phyloP scores from a whole-genome alignment of 2,329 filamentous ascomycete genomes.

The Sporothrix schenckii region DNA sequence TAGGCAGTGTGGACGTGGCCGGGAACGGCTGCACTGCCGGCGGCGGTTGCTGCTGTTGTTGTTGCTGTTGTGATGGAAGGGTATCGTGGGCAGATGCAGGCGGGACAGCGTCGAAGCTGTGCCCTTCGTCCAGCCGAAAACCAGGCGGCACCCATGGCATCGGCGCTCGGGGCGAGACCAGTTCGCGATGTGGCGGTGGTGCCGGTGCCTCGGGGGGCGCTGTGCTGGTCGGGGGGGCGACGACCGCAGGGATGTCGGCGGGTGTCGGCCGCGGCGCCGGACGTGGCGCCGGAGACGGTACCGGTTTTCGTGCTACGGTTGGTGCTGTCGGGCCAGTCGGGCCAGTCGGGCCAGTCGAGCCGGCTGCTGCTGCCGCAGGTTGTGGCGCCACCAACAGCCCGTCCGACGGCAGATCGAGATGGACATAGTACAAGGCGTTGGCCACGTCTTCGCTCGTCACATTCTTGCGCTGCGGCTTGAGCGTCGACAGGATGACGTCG shows the following conservation, averaged over 20 bases:
- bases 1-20: background rate
- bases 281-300: conserved; percentile 44
- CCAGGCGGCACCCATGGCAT: conserved; percentile 34
- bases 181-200: background rate
- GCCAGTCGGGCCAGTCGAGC: conserved; percentile 41
- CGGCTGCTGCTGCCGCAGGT: conserved; percentile 44
- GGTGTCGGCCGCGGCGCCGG: conserved; percentile 30
- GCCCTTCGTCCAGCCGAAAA: conserved; percentile 30
- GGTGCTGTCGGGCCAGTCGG: conserved; percentile 32
- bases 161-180: background rate
- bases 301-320: conserved; percentile 56
- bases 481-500: conserved; percentile 89
- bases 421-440: conserved; percentile 87
- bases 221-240: background rate
- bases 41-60: background rate
- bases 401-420: conserved; percentile 70
- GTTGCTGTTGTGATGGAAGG: background rate
- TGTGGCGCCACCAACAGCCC: conserved; percentile 44
- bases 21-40: background rate
- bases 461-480: conserved; percentile 85
- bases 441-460: conserved; percentile 86
- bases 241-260: background rate
- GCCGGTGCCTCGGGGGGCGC: background rate
- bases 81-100: background rate
- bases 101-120: conserved; percentile 7